phyloP scores from a whole-genome alignment of 768 basidiomycete genomes.

The Boletus edulis region DNA sequence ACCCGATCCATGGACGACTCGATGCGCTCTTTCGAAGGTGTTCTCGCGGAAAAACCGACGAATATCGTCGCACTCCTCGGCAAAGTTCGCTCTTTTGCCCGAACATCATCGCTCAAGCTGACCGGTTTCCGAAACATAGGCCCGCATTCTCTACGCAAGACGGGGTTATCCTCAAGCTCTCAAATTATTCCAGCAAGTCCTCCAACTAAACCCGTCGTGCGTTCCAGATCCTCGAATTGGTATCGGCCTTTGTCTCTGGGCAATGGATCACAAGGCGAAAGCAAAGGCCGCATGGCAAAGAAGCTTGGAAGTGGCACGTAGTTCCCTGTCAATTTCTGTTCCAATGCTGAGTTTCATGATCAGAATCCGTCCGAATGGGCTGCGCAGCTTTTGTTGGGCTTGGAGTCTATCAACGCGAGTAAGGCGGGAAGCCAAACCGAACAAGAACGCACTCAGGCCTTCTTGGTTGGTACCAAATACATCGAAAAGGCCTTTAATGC shows the following conservation, averaged over 20 bases:
- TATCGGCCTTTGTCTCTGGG: conserved; percentile 92
- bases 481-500: conserved; percentile 79
- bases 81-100: conserved; percentile 49
- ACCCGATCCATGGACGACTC: conserved; percentile 82
- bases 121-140: conserved; percentile 41
- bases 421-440: conserved; percentile 66
- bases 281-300: conserved; percentile 91
- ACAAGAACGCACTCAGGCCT: conserved; percentile 58
- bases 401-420: conserved; percentile 85
- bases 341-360: not conserved
- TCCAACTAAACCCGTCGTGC: conserved; percentile 74
- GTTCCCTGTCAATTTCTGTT: not conserved
- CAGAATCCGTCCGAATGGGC: conserved; percentile 81
- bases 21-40: conserved; percentile 73
- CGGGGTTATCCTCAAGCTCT: conserved; percentile 78
- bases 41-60: conserved; percentile 74
- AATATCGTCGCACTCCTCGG: conserved; percentile 88
- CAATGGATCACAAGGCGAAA: conserved; percentile 76
- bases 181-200: conserved; percentile 80
- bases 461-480: conserved; percentile 63
- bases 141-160: conserved; percentile 79
- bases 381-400: conserved; percentile 76
- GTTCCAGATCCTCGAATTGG: conserved; percentile 93
- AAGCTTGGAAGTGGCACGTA: conserved; percentile 76
- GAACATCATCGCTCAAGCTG: not conserved